phyloP scores from a whole-genome alignment of 2,329 filamentous ascomycete species.

The Colletotrichum sansevieriae region DNA sequence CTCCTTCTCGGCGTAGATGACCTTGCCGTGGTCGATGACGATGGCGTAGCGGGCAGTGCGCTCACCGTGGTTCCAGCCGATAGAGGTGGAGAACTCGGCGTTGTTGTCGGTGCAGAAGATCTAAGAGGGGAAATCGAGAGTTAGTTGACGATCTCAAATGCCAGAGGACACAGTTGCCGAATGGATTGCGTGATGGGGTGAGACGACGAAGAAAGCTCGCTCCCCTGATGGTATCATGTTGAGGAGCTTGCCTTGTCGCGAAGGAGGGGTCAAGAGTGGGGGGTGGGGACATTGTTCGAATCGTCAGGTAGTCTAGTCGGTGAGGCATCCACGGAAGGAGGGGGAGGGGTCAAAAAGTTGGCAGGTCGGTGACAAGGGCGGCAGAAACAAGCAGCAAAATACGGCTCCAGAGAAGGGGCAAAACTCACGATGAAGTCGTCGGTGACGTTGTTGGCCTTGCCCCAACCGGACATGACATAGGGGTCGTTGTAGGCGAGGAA shows the following conservation, averaged over 20 bases:
- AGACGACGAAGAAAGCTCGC: background rate
- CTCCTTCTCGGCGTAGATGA: constrained; percentile 85
- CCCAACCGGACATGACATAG: constrained; percentile 90
- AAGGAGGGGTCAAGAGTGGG: constrained; percentile 36
- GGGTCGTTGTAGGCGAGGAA: constrained; percentile 88
- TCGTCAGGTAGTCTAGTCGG: constrained; percentile 35
- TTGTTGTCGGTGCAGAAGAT: constrained; percentile 81
- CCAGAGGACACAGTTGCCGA: background rate
- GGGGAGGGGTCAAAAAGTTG: constrained; percentile 20
- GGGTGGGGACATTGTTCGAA: constrained; percentile 6
- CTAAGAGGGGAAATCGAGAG: constrained; percentile 48
- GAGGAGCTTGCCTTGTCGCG: constrained; percentile 1
- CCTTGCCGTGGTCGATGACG: constrained; percentile 85
- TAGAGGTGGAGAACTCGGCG: constrained; percentile 79
- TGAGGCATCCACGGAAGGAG: constrained; percentile 34
- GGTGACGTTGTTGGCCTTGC: constrained; percentile 85
- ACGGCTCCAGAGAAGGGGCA: background rate
- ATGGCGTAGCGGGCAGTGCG: constrained; percentile 85
- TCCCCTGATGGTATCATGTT: constrained; percentile 21
- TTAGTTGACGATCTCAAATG: background rate
- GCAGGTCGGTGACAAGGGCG: background rate
- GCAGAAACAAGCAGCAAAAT: background rate
- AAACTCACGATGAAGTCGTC: constrained; percentile 71
- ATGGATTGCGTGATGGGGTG: constrained; percentile 13
- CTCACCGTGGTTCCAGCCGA: constrained; percentile 82